Conservation (phyloP, 2,329 filamentous ascomycete species). For the Paramyrothecium sp. region DNA sequence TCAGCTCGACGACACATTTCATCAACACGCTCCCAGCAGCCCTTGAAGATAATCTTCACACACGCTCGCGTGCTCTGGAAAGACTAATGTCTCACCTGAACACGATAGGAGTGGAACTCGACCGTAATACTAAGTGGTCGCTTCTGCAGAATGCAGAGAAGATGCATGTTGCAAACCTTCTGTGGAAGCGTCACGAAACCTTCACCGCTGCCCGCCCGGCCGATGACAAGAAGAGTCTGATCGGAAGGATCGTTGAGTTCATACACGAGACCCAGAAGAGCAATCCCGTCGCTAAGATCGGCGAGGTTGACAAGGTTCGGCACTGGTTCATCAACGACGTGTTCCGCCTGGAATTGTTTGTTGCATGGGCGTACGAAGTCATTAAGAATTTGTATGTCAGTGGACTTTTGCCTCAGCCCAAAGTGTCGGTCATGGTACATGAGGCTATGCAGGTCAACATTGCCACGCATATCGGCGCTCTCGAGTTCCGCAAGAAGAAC, state of each 20-base stretch:
- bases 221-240: conserved; percentile 65
- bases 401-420: conserved; percentile 51
- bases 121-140: conserved; percentile 70
- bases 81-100: conserved; percentile 72
- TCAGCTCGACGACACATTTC: conserved; percentile 73
- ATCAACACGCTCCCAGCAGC: conserved; percentile 72
- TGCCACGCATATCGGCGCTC: conserved; percentile 54
- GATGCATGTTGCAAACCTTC: conserved; percentile 71
- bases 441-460: conserved; percentile 69
- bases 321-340: conserved; percentile 83
- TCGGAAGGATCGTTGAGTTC: conserved; percentile 72
- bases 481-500: conserved; percentile 72
- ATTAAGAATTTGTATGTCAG: conserved; percentile 72
- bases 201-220: conserved; percentile 59
- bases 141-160: conserved; percentile 91
- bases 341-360: conserved; percentile 67
- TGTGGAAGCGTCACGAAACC: conserved; percentile 80
- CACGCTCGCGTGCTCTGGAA: conserved; percentile 70
- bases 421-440: conserved; percentile 54
- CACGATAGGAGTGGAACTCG: conserved; percentile 63
- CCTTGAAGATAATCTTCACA: conserved; percentile 76
- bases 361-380: conserved; percentile 76
- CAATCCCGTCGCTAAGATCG: conserved; percentile 58
- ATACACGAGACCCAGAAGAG: conserved; percentile 77
- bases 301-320: conserved; percentile 77